Conservation (phyloP, 345 rosid species). For the Moricandia arvensis region DNA sequence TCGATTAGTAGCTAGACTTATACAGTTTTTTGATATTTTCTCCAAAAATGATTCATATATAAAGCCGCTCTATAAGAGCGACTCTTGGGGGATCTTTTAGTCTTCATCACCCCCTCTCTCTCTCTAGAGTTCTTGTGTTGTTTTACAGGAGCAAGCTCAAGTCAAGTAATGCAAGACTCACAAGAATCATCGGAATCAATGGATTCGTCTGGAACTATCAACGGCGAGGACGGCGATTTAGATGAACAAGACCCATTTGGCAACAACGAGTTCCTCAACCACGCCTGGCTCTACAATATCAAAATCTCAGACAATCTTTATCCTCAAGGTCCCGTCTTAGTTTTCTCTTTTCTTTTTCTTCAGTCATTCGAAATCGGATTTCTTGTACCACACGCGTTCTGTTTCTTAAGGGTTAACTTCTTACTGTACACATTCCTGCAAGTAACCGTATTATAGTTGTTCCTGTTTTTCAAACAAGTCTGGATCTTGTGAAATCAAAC, state of each 20-base stretch:
- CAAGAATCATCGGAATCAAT: neutral
- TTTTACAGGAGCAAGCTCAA: constrained; percentile 1
- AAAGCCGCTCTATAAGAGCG: neutral
- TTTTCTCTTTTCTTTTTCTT: neutral
- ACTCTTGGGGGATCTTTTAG: neutral
- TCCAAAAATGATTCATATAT: neutral
- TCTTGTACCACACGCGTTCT: neutral
- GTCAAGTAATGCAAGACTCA: neutral
- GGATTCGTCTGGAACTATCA: neutral
- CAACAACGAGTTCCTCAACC: neutral
- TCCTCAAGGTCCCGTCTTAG: constrained; percentile 14
- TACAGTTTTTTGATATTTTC: neutral
- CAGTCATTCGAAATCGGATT: neutral
- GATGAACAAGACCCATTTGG: neutral
- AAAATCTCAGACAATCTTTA: neutral
- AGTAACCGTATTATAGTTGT: too few species aligned
- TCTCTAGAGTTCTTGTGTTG: neutral
- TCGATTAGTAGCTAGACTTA: too few species aligned
- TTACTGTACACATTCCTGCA: too few species aligned
- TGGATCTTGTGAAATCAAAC: too few species aligned
- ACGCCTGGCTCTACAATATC: neutral
- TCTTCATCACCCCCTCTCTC: neutral
- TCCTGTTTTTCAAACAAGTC: too few species aligned
- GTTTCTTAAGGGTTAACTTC: neutral
- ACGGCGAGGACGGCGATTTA: neutral